Evolutionary conservation across 495 filamentous ascomycete genomes (phyloP).

Genomic region (Neurospora sublineolata): DNA sequence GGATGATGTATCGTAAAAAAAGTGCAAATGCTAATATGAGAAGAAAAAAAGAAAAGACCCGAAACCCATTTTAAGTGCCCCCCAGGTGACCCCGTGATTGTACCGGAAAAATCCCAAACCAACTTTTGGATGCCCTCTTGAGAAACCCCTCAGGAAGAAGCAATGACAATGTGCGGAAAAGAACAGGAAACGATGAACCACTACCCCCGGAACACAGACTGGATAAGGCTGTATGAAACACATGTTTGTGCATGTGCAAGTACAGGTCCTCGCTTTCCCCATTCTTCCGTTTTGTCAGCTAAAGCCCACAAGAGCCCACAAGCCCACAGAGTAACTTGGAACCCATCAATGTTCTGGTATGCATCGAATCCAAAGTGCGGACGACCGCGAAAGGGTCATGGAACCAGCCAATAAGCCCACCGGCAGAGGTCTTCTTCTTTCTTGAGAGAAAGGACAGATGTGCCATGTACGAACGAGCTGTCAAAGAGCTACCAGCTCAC

Average conservation of each 20-base stretch:
- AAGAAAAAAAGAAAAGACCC: neutral
- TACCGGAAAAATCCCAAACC: neutral
- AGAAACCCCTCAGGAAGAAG: neutral
- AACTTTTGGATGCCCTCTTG: neutral
- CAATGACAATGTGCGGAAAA: neutral
- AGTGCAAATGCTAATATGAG: neutral
- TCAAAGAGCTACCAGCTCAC: conserved; percentile 40
- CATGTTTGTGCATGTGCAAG: neutral
- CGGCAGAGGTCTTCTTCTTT: conserved; percentile 6
- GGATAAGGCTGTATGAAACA: neutral
- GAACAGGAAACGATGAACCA: neutral
- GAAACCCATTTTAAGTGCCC: neutral
- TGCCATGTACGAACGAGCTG: conserved; percentile 22
- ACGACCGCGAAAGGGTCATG: conserved; percentile 3
- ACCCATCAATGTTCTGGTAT: conserved; percentile 15
- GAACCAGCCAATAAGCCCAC: conserved; percentile 7
- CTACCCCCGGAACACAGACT: neutral
- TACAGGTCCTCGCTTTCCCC: neutral
- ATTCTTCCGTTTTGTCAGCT: conserved; percentile 1
- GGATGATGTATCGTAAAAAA: neutral
- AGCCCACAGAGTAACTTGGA: conserved; percentile 25
- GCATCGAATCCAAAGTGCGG: neutral
- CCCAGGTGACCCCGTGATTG: neutral
- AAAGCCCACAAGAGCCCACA: conserved; percentile 35
- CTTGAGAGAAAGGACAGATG: neutral